phyloP scores from a whole-genome alignment of 2,329 filamentous ascomycete genomes.

The Trichoderma oligosporum region DNA sequence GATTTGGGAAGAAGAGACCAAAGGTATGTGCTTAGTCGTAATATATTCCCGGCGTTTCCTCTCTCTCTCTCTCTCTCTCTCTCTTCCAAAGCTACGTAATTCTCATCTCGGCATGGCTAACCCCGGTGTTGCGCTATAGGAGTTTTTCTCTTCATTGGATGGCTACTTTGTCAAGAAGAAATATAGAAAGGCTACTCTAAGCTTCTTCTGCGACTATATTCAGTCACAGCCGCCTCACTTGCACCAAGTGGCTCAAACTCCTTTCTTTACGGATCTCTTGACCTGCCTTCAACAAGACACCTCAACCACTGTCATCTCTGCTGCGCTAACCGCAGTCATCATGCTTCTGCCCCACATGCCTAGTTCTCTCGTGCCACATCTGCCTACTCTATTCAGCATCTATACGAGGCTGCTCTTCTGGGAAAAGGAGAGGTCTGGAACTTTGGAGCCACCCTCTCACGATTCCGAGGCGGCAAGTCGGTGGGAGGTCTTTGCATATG shows the following conservation, averaged over 20 bases:
- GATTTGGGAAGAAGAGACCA: constrained; percentile 65
- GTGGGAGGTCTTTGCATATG: constrained; percentile 64
- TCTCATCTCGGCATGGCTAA: background rate
- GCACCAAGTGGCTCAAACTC: constrained; percentile 67
- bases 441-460: constrained; percentile 39
- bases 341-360: constrained; percentile 84
- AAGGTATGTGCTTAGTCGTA: constrained; percentile 39
- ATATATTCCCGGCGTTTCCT: background rate
- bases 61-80: background rate
- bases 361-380: constrained; percentile 61
- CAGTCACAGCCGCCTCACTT: constrained; percentile 75
- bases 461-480: constrained; percentile 33
- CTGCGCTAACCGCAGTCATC: constrained; percentile 69
- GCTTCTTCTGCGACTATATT: constrained; percentile 68
- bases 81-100: background rate
- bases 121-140: constrained; percentile 37
- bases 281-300: constrained; percentile 73
- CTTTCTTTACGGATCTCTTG: constrained; percentile 66
- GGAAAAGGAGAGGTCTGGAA: constrained; percentile 53
- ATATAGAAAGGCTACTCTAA: constrained; percentile 60
- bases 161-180: constrained; percentile 61
- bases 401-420: constrained; percentile 78
- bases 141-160: constrained; percentile 64
- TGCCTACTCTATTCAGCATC: constrained; percentile 74
- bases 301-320: constrained; percentile 70